A percentile compares a stretch with the other conserved stretches of the same genome.
These are phyloP conservation scores for Podaxis mareebaensis DNA, from an alignment of 768 basidiomycete species.

Conservation along the genomic window DNA sequence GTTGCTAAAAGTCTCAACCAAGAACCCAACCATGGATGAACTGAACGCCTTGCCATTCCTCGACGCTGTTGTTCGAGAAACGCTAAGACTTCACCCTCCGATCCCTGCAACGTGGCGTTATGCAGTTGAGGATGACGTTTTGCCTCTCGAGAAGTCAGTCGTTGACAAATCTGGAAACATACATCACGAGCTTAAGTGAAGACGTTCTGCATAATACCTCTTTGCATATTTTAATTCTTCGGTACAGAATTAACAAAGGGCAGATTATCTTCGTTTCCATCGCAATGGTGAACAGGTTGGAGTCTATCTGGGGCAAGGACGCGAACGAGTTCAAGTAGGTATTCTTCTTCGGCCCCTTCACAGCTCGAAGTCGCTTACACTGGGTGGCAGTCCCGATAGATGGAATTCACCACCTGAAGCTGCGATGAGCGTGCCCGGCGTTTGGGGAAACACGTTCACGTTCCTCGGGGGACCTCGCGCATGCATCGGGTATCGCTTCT, in stretches of 20 bases:
- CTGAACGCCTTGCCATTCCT: slow-evolving; percentile 66
- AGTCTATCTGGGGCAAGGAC: slow-evolving; percentile 62
- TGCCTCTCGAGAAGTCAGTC: slow-evolving; percentile 50
- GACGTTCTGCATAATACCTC: neutral
- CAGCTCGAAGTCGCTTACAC: neutral
- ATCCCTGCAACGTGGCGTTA: slow-evolving; percentile 43
- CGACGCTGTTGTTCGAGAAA: slow-evolving; percentile 61
- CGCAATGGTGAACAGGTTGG: slow-evolving; percentile 47
- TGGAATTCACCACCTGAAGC: slow-evolving; percentile 52
- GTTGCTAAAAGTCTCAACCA: slow-evolving; percentile 46
- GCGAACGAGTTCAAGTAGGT: slow-evolving; percentile 56
- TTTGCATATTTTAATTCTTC: neutral
- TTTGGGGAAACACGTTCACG: slow-evolving; percentile 56
- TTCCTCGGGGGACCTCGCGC: slow-evolving; percentile 64
- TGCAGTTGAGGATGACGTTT: slow-evolving; percentile 49
- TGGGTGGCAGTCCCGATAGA: slow-evolving; percentile 50
- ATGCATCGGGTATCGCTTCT: slow-evolving; percentile 69
- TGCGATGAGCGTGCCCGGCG: slow-evolving; percentile 47
- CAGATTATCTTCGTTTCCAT: slow-evolving; percentile 51
- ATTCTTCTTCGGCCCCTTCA: neutral
- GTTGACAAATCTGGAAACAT: slow-evolving; percentile 42
- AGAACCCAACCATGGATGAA: slow-evolving; percentile 67
- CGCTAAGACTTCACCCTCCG: slow-evolving; percentile 55
- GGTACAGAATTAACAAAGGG: slow-evolving; percentile 39
- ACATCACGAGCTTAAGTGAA: slow-evolving; percentile 40